A percentile compares a stretch with the other conserved stretches of the same genome.
These are phyloP conservation scores for Secale cereale DNA, from an alignment of 176 grass and related monocot species.

Conservation along the genomic window DNA sequence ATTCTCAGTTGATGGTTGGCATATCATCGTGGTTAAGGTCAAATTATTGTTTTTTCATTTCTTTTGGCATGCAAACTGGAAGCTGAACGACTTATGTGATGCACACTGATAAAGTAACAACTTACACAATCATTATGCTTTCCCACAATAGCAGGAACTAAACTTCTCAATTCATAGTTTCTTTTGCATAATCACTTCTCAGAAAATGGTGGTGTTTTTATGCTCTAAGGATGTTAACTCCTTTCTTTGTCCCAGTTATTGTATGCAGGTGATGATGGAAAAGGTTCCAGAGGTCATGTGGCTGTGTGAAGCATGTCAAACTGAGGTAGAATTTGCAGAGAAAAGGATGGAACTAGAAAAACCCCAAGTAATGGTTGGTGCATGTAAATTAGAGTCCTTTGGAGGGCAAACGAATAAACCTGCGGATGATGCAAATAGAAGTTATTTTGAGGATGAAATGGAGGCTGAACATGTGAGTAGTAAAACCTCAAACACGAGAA, in stretches of 20 bases:
- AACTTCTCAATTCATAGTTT: background rate
- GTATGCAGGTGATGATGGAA: conserved; percentile 77
- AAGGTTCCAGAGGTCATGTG: conserved; percentile 78
- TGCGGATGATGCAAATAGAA: conserved; percentile 7
- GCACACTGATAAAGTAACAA: background rate
- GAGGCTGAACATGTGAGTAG: conserved; percentile 36
- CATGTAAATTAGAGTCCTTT: conserved; percentile 24
- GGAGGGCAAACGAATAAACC: conserved; percentile 30
- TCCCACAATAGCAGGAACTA: background rate
- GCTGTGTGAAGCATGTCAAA: conserved; percentile 93
- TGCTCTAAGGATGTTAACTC: background rate
- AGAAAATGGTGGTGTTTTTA: background rate
- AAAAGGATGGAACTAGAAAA: conserved; percentile 33
- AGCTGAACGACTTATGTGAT: background rate
- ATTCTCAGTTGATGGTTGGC: background rate
- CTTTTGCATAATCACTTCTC: background rate
- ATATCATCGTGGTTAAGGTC: background rate
- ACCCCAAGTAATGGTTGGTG: conserved; percentile 33
- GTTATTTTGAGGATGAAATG: conserved; percentile 38
- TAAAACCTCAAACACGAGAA: conserved; percentile 27
- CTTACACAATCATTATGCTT: background rate
- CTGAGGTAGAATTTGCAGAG: conserved; percentile 51
- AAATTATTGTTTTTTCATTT: background rate
- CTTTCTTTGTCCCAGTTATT: conserved; percentile 68
- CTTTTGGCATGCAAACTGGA: background rate